Conservation (phyloP, 495 filamentous ascomycete genomes). For the Penicillium arizonense region DNA sequence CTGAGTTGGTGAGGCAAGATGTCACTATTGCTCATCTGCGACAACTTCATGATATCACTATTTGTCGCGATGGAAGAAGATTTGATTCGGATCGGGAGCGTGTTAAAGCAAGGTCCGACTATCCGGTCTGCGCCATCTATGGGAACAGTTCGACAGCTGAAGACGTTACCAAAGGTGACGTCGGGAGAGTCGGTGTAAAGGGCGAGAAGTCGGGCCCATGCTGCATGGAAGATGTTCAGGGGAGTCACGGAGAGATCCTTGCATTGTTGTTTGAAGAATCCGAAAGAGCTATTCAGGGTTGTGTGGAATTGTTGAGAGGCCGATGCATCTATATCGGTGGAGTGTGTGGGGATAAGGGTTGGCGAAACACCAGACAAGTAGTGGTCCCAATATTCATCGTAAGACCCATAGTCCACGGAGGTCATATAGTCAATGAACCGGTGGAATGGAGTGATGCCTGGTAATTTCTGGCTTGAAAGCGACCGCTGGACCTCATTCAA, state of each 20-base stretch:
- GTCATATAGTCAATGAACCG: conserved; percentile 49
- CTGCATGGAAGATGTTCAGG: conserved; percentile 62
- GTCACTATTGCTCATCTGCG: conserved; percentile 57
- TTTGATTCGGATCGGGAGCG: conserved; percentile 64
- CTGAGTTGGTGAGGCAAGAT: conserved; percentile 65
- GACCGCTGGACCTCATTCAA: conserved; percentile 62
- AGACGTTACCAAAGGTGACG: conserved; percentile 80
- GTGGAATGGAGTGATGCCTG: conserved; percentile 22
- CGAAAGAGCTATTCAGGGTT: conserved; percentile 31
- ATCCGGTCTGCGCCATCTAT: conserved; percentile 63
- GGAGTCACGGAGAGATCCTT: conserved; percentile 57
- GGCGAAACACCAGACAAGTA: conserved; percentile 51
- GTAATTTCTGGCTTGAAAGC: conserved; percentile 43
- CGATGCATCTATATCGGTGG: conserved; percentile 3
- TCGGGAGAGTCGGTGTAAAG: conserved; percentile 52
- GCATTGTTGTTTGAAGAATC: conserved; percentile 42
- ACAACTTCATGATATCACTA: conserved; percentile 46
- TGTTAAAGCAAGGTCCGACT: conserved; percentile 84
- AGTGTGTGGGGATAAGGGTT: conserved; percentile 30
- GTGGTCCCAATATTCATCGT: conserved; percentile 61
- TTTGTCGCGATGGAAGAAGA: conserved; percentile 41
- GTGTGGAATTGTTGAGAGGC: conserved; percentile 21
- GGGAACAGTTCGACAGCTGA: conserved; percentile 67
- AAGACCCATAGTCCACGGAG: conserved; percentile 26
- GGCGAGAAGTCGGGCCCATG: conserved; percentile 62